phyloP scores from a whole-genome alignment of 2,329 filamentous ascomycete species.

The Aureobasidium namibiae region DNA sequence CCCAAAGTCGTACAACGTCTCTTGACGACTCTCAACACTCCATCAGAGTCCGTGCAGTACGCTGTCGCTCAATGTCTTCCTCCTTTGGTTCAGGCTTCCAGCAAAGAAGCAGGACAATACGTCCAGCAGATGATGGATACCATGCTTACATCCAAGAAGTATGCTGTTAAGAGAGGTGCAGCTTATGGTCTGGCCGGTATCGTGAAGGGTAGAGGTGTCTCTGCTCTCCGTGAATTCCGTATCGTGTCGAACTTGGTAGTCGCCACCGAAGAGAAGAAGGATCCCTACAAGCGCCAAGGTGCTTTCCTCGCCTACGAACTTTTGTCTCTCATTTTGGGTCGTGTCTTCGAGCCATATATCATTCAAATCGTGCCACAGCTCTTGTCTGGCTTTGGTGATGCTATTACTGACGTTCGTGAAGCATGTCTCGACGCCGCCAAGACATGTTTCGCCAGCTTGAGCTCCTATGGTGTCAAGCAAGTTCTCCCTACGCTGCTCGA shows the following conservation, averaged over 20 bases:
- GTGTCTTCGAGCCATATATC: conserved; percentile 90
- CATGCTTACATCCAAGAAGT: conserved; percentile 80
- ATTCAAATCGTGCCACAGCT: conserved; percentile 92
- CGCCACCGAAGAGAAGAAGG: conserved; percentile 92
- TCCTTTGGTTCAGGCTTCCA: conserved; percentile 75
- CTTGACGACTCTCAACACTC: conserved; percentile 80
- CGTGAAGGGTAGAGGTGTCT: conserved; percentile 78
- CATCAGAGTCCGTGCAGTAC: conserved; percentile 93
- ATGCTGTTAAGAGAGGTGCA: conserved; percentile 84
- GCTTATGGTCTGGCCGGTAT: conserved; percentile 92
- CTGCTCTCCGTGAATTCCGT: conserved; percentile 71
- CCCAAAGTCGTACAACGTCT: conserved; percentile 81
- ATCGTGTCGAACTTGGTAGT: conserved; percentile 73
- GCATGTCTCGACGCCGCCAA: conserved; percentile 89
- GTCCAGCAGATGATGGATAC: conserved; percentile 72
- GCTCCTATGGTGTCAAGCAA: conserved; percentile 91
- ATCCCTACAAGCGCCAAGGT: conserved; percentile 78
- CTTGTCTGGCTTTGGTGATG: conserved; percentile 80
- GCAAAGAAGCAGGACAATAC: conserved; percentile 70
- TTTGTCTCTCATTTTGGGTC: conserved; percentile 74
- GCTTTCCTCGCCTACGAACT: conserved; percentile 87
- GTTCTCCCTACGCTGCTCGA: conserved; percentile 86
- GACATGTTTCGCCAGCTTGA: conserved; percentile 85
- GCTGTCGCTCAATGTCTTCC: conserved; percentile 91
- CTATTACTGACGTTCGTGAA: conserved; percentile 80